A percentile compares a stretch with the other conserved stretches of the same genome.
phyloP scores from a whole-genome alignment of 2,329 filamentous ascomycete species.

The Fusarium pseudonygamai region DNA sequence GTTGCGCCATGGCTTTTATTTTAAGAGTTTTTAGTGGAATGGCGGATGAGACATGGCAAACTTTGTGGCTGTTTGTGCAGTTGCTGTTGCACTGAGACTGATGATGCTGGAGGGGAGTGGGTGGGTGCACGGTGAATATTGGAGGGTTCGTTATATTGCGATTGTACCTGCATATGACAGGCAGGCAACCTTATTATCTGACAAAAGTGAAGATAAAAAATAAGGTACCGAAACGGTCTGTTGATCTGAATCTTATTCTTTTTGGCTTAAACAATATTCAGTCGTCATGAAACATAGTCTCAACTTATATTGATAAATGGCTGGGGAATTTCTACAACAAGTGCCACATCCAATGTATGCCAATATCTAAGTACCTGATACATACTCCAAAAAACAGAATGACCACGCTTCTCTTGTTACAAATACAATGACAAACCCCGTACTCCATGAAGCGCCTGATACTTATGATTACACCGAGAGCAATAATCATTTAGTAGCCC shows the following conservation, averaged over 20 bases:
- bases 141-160: background rate
- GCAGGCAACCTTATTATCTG: background rate
- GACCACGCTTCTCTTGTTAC: background rate
- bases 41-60: background rate
- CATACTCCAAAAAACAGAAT: constrained; percentile 1
- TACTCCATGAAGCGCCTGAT: constrained; percentile 25
- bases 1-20: constrained; percentile 24
- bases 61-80: constrained; percentile 6
- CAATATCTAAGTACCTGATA: constrained; percentile 5
- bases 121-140: background rate
- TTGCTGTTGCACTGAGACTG: constrained; percentile 9
- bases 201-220: background rate
- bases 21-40: background rate
- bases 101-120: constrained; percentile 6
- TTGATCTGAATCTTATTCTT: background rate
- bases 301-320: background rate
- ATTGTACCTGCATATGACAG: constrained; percentile 19
- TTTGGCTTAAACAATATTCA: background rate
- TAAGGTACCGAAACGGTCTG: background rate
- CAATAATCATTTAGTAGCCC: background rate
- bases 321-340: background rate
- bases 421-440: background rate
- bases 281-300: background rate
- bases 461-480: background rate
- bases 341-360: background rate